These are phyloP conservation scores for Tulasnella sp. DNA, from an alignment of 768 basidiomycete genomes.

Conservation along the genomic window DNA sequence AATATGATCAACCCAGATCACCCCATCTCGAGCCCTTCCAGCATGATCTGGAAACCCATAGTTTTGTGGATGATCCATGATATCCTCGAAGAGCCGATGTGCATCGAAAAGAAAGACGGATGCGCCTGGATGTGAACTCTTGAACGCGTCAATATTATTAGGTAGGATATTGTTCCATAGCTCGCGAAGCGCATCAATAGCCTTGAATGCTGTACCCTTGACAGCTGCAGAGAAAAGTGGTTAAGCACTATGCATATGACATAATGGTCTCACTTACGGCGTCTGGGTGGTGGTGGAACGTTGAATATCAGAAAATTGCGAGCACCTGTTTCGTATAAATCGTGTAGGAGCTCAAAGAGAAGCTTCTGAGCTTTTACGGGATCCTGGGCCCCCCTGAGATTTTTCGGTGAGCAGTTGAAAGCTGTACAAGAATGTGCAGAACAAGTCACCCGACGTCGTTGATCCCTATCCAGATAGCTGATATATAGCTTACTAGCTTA, in stretches of 20 bases:
- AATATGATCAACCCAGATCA: background rate
- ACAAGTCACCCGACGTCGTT: conserved; percentile 34
- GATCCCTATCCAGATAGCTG: conserved; percentile 55
- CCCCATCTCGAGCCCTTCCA: conserved; percentile 11
- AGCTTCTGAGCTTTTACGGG: no score
- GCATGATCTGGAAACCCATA: conserved; percentile 32
- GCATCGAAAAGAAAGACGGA: conserved; percentile 34
- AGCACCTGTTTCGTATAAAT: conserved; percentile 38
- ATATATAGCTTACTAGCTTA: background rate
- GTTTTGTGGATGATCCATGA: conserved; percentile 35
- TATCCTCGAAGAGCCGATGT: conserved; percentile 32
- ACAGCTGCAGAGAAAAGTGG: background rate
- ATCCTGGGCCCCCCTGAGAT: conserved; percentile 20
- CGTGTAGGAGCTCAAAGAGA: conserved; percentile 37
- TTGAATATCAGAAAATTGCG: conserved; percentile 47
- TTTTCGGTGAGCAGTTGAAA: background rate
- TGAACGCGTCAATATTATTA: conserved; percentile 28
- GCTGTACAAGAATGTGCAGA: background rate
- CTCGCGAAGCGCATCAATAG: background rate
- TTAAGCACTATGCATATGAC: background rate
- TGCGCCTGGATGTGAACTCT: conserved; percentile 30
- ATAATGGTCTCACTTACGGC: background rate
- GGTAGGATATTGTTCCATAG: conserved; percentile 38
- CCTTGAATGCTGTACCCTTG: background rate
- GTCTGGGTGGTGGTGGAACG: conserved; percentile 45